Base-by-base conservation (phyloP, 495 filamentous ascomycete genomes). In the Elaphomyces granulatus region DNA sequence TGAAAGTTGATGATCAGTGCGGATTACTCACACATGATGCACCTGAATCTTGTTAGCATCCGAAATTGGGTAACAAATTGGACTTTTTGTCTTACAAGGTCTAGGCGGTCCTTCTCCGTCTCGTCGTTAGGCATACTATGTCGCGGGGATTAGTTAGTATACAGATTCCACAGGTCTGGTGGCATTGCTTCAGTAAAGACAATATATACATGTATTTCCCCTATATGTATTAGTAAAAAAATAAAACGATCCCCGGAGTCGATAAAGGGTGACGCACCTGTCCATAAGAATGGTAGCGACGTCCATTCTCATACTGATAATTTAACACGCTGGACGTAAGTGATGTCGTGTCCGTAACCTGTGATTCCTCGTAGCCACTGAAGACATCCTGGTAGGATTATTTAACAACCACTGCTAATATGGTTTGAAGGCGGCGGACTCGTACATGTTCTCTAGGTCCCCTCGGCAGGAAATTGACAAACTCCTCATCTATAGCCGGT, bases 241-340 rank as follows among this genome's bases (percentile, higher is more conserved):
- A 23, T 9, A 32, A 41, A 34, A 14, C 32, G 32, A 16, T 16
- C 32, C 15, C 32, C 32, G 32, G 3, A 41, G 34, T 8, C 44
- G 39, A 23, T 14, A 17, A 34, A 35, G 28, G 16, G 4, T 18
- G 15, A 19, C 14, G 15, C 33, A 35, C 33, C 33, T 35, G 30
- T 15, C 17, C 30, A 26, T 53, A 54, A 3, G 51, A 41, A 41
- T 56, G 53, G 36, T 56, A 56, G 3, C 42, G 49, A 1, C 53
- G 51, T 1, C 51, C 53, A 36, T 56, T 56, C 21, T 56, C 53
- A 36, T 54, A 51, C 4, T 49, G 40, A 39, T 54, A 50, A 31
- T 41, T 47, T 12, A 43, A 47, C 9, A 56, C 35, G 0, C 47
- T 51, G 16, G 46, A 47, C 3, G 45, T 38, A 9, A 56, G 34